Percentiles rank a stretch among this genome's conserved stretches.
phyloP scores from a whole-genome alignment of 2,329 filamentous ascomycete genomes.

The Ceratocystiopsis brevicomis region DNA sequence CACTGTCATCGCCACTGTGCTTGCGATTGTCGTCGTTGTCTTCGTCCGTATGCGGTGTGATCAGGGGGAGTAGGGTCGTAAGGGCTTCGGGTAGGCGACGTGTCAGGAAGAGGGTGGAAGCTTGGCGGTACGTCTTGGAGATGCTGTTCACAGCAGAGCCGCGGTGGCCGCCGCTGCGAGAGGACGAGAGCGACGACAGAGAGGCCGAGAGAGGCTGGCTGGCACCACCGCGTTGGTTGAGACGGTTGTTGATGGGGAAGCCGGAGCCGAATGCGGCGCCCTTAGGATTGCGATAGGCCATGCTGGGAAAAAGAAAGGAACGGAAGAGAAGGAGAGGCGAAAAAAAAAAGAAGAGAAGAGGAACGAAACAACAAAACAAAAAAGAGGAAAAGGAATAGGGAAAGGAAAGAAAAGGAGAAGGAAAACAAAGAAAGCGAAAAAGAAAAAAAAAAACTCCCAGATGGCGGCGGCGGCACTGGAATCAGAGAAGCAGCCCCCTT shows the following conservation, averaged over 20 bases:
- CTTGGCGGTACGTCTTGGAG: slow-evolving; percentile 84
- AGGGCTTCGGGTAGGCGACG: slow-evolving; percentile 81
- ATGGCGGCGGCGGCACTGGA: neutral
- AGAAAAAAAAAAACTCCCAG: no score
- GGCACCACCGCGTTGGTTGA: neutral
- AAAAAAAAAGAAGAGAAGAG: no score
- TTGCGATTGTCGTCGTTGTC: slow-evolving; percentile 15
- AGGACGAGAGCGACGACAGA: slow-evolving; percentile 37
- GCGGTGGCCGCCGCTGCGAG: neutral
- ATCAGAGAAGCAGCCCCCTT: neutral
- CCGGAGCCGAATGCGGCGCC: slow-evolving; percentile 27
- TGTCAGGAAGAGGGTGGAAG: slow-evolving; percentile 85
- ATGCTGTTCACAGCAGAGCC: slow-evolving; percentile 30
- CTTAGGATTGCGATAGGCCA: slow-evolving; percentile 26
- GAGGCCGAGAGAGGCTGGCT: slow-evolving; percentile 36
- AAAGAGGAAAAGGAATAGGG: neutral
- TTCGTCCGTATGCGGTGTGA: slow-evolving; percentile 37
- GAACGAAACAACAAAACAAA: neutral
- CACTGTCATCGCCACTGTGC: neutral
- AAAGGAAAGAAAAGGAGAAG: no score
- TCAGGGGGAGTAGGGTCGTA: slow-evolving; percentile 65
- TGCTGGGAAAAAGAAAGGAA: slow-evolving; percentile 10
- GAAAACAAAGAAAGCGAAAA: no score
- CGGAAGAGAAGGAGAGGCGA: neutral
- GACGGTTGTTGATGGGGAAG: slow-evolving; percentile 23